Evolutionary conservation across 495 filamentous ascomycete genomes (phyloP), one percentile per base, ranked within the genome.

Genomic region (Aspergillus diversus): DNA sequence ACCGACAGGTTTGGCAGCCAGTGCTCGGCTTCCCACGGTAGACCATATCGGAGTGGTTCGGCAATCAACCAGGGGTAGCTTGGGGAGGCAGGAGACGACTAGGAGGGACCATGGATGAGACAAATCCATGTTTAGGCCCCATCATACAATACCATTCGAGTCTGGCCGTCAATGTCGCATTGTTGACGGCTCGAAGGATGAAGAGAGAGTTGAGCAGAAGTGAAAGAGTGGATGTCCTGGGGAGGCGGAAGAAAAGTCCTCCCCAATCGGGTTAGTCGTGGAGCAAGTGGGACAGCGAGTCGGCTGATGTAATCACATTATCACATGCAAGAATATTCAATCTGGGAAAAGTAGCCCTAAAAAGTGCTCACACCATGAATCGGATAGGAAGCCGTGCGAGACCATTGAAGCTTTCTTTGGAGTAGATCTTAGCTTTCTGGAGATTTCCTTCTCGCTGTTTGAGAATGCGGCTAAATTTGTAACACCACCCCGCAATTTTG

Each of bases 11-110:
- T 57, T 83, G 83, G 71, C 89, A 90, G 47, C 87, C 86, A 66
- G 86, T 86, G 64, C 87, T 89, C 65, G 87, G 87, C 66, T 89
- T 90, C 34, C 89, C 88, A 68, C 83, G 83, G 71, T 90, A 89
- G n/a, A 90, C 88, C 87, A 90, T 91, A 12, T 7, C 61, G 33
- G 31, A 48, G 33, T 37, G 51, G 33, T 54, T n/a, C 5, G 47
- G 47, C 7, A 42, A 33, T 13, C 21, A 55, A 33, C 53, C 27
- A 11, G 34, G 27, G 31, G 9, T 9, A 11, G 15, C 33, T 15
- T 27, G 43, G 33, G 27, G 31, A 42, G 16, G 46, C 9, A 37
- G 33, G 42, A 34, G 21, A 56, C 32, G 42, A 17, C 42, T 16
- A 16, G 51, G 37, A 48, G 50, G 39, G 9, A 21, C 49, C 37